Base-by-base conservation (phyloP, 345 rosid species). In the Citrus maxima region DNA sequence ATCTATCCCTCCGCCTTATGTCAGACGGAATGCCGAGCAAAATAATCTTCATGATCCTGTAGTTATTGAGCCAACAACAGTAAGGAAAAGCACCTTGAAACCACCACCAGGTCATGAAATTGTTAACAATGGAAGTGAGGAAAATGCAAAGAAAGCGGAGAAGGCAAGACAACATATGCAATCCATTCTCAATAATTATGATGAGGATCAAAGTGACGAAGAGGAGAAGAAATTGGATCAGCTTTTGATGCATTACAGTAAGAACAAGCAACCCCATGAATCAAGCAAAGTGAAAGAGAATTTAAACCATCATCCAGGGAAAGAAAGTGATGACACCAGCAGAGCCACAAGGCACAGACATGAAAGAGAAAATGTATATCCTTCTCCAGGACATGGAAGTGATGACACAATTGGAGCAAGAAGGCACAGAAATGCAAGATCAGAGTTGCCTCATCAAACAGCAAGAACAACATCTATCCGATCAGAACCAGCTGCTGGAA, bases 1-100 rank as follows among this genome's bases (percentile, higher is more conserved):
- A 82, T 74, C 76, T 72, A 72, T 87, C 72, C 88, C 90, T 72
- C 88, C 95, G 2, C 89, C 98, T 62, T 88, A 91, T 76, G 75
- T 67, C 54, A 91, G 78, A 78, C 35, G 81, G 49, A 76, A 56
- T 30, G 35, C 61, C 22, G 82, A 60, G 13, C 80, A 80, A 64
- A 67, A 10, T 8, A 60, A 79, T 73, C 71, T 35, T 35, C 60
- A 38, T 38, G 79, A 80, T 80, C 84, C 79, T 19, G 72, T 83
- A 6, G 71, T 30, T 6, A 60, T 4, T 24, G 88, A 80, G 84
- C 97, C 95, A 38, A 87, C 85, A 86, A 91, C 98, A 63, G 89
- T 89, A 74, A 85, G 96, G 80, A 86, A 85, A 59, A 82, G 87
- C 74, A 77, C 77, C 63, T 79, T 78, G 67, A 90, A 84, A 35